Conservation (phyloP, 257 asterid genomes). For the Catharanthus roseus region DNA sequence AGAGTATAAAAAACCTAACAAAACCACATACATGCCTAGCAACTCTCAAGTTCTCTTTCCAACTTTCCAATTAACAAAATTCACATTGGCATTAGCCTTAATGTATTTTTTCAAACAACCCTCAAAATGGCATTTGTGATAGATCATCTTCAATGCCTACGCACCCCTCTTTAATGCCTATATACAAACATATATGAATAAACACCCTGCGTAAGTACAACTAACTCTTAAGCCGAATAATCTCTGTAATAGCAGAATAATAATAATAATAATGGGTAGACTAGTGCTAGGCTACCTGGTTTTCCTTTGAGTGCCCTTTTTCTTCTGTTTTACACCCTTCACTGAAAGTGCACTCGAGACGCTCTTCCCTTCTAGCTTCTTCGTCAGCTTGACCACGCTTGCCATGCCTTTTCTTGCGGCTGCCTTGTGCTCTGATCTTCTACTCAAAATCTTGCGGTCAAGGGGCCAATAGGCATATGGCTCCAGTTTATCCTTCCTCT, state of each 20-base stretch:
- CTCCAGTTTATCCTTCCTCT: slow-evolving; percentile 82
- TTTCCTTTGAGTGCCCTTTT: slow-evolving; percentile 23
- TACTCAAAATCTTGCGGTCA: slow-evolving; percentile 91
- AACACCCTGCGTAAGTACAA: too few species aligned
- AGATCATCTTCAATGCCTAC: too few species aligned
- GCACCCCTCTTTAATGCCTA: too few species aligned
- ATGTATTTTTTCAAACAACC: too few species aligned
- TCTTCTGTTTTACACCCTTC: slow-evolving; percentile 32
- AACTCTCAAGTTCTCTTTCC: too few species aligned
- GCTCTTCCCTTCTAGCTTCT: slow-evolving; percentile 82
- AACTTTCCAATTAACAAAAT: too few species aligned
- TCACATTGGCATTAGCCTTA: too few species aligned
- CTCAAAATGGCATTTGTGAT: too few species aligned
- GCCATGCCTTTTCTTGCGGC: slow-evolving; percentile 90
- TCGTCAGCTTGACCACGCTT: slow-evolving; percentile 70
- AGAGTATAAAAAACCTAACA: too few species aligned
- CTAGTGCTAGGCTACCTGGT: background rate
- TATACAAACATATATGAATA: too few species aligned
- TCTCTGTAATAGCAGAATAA: background rate
- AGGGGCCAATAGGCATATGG: slow-evolving; percentile 99
- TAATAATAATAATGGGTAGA: background rate
- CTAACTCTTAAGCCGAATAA: too few species aligned
- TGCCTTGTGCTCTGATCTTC: slow-evolving; percentile 81
- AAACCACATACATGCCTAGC: too few species aligned
- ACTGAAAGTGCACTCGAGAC: slow-evolving; percentile 60